Percentiles rank a stretch among this genome's conserved stretches.
phyloP scores from a whole-genome alignment of 208 protist genomes.

The Crithidia expoeki region DNA sequence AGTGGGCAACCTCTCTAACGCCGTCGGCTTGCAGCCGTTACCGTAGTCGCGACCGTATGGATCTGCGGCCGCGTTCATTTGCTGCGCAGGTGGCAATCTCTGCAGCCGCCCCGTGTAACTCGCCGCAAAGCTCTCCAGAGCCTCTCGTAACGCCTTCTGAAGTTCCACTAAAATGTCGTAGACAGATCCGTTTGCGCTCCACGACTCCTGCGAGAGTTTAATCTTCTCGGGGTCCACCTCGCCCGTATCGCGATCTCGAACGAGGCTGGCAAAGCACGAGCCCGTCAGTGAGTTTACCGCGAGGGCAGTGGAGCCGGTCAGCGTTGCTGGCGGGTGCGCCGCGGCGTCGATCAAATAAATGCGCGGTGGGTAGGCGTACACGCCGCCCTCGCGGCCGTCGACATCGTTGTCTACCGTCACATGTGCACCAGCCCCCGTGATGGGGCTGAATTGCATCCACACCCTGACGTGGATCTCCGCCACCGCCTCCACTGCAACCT shows the following conservation, averaged over 20 bases:
- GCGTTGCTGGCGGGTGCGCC: not conserved
- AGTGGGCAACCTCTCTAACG: not conserved
- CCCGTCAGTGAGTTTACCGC: constrained; percentile 10
- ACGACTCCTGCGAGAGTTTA: constrained; percentile 28
- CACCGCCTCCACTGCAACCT: constrained; percentile 34
- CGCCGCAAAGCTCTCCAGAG: constrained; percentile 30
- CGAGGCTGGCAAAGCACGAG: constrained; percentile 28
- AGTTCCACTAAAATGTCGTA: constrained; percentile 39
- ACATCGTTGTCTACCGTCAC: not conserved
- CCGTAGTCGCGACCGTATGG: not conserved
- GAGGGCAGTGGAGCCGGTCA: constrained; percentile 2
- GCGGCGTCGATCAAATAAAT: constrained; percentile 39
- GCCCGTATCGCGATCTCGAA: constrained; percentile 27
- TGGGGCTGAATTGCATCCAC: constrained; percentile 29
- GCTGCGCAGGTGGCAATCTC: not conserved
- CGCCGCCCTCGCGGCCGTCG: constrained; percentile 4
- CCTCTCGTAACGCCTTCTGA: constrained; percentile 23
- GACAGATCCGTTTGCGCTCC: constrained; percentile 31
- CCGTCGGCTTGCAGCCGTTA: not conserved
- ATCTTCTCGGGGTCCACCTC: constrained; percentile 25
- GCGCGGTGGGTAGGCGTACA: constrained; percentile 34
- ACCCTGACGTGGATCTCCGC: constrained; percentile 39
- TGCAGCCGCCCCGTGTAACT: constrained; percentile 1
- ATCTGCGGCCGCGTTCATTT: not conserved
- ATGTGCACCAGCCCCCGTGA: not conserved